Conservation (phyloP, 139 green algal genomes). For the Chlorella sp. region DNA sequence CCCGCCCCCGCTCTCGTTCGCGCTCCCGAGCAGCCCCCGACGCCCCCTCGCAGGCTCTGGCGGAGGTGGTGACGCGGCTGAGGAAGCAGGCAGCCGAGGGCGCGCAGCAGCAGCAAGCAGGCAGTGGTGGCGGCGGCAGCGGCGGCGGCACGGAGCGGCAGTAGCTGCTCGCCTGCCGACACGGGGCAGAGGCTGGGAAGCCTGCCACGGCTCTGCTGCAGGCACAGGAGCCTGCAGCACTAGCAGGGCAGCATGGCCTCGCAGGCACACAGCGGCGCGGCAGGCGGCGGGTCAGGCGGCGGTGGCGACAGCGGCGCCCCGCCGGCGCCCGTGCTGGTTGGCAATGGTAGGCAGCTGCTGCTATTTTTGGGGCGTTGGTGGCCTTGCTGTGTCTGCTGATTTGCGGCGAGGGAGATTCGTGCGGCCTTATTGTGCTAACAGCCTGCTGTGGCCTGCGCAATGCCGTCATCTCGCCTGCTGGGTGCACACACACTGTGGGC, state of each 20-base stretch:
- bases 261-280: conserved; percentile 14
- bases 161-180: no score
- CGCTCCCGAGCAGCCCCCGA: no score
- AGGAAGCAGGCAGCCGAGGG: conserved; percentile 59
- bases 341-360: conserved; percentile 24
- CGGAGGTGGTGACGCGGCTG: conserved; percentile 75
- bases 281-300: not conserved
- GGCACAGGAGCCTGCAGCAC: no score
- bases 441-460: no score
- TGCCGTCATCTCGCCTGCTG: no score
- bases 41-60: conserved; percentile 64
- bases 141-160: not conserved
- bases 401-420: no score
- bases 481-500: no score
- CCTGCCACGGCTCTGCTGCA: no score
- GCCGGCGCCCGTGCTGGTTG: conserved; percentile 21
- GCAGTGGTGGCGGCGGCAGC: not conserved
- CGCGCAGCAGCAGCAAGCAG: conserved; percentile 29
- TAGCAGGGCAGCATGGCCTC: not conserved
- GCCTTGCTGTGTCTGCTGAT: no score
- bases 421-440: no score
- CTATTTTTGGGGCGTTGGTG: not conserved
- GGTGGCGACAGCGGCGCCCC: conserved; percentile 28
- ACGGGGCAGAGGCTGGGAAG: no score
- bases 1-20: no score